These are phyloP conservation scores for Rhododendron simsii DNA, from an alignment of 148 eudicot genomes.

Conservation along the genomic window DNA sequence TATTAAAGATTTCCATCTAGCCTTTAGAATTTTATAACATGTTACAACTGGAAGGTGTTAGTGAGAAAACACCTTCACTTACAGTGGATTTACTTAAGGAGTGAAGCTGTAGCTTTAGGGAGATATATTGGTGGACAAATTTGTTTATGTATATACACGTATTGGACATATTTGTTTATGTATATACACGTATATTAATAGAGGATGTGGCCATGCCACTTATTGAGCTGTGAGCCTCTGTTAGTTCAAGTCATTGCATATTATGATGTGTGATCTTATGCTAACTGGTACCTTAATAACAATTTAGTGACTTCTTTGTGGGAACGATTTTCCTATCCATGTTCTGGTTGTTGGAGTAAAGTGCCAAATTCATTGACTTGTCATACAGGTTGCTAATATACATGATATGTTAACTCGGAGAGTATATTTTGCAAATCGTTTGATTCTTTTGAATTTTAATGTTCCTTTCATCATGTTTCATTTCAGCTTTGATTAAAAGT, in stretches of 20 bases:
- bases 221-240: not conserved
- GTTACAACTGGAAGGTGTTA: not conserved
- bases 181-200: not conserved
- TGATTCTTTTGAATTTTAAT: constrained; percentile 3
- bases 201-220: constrained; percentile 1
- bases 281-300: not conserved
- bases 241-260: not conserved
- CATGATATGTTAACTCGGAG: not conserved
- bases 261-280: not conserved
- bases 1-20: not conserved
- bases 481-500: constrained; percentile 84
- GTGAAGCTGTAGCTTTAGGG: not conserved
- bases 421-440: not conserved
- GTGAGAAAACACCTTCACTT: not conserved
- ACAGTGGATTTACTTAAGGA: not conserved
- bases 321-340: not conserved
- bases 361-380: not conserved
- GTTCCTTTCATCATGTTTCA: not conserved
- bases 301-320: not conserved
- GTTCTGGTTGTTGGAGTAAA: not conserved
- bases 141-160: not conserved
- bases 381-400: not conserved
- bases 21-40: not conserved
- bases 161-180: not conserved
- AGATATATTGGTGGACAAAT: not conserved